Percentiles rank a stretch among this genome's conserved stretches.
These are phyloP conservation scores for Lomentospora prolificans DNA, from an alignment of 2,329 filamentous ascomycete genomes.

Conservation along the genomic window DNA sequence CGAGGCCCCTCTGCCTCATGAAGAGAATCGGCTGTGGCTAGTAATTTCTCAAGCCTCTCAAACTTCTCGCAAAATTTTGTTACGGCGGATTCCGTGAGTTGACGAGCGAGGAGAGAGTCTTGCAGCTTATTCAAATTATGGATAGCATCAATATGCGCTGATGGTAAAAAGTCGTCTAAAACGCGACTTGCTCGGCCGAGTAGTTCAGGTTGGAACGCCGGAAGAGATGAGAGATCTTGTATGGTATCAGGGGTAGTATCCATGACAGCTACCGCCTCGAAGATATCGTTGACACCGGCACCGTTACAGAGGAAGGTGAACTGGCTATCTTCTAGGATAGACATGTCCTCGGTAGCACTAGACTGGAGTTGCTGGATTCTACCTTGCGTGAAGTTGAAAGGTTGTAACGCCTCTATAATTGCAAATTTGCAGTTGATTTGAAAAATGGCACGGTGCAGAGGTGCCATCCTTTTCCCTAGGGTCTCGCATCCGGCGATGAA, in stretches of 20 bases:
- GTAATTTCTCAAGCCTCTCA: constrained; percentile 45
- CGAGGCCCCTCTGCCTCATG: constrained; percentile 17
- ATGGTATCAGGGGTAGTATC: constrained; percentile 35
- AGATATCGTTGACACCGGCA: constrained; percentile 62
- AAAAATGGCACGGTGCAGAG: constrained; percentile 58
- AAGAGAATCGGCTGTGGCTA: constrained; percentile 32
- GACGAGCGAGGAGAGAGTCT: constrained; percentile 60
- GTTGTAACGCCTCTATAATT: constrained; percentile 43
- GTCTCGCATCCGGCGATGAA: constrained; percentile 69
- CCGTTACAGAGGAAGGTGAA: constrained; percentile 60
- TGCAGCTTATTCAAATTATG: constrained; percentile 68
- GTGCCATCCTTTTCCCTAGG: constrained; percentile 50
- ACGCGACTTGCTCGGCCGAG: constrained; percentile 62
- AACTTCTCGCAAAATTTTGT: constrained; percentile 81
- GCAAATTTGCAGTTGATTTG: constrained; percentile 60
- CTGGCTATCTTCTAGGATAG: constrained; percentile 56
- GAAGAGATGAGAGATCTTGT: constrained; percentile 34
- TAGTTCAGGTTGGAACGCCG: constrained; percentile 46
- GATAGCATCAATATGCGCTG: constrained; percentile 83
- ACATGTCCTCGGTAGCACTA: constrained; percentile 42
- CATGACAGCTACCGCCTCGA: constrained; percentile 23
- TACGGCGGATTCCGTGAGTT: constrained; percentile 74
- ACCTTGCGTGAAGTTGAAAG: constrained; percentile 53
- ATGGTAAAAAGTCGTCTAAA: constrained; percentile 85
- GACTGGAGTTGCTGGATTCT: constrained; percentile 46